Evolutionary conservation across 2,329 filamentous ascomycete genomes (phyloP), one percentile per base, ranked within the genome.

Genomic region (Westerdykella aurantiaca): DNA sequence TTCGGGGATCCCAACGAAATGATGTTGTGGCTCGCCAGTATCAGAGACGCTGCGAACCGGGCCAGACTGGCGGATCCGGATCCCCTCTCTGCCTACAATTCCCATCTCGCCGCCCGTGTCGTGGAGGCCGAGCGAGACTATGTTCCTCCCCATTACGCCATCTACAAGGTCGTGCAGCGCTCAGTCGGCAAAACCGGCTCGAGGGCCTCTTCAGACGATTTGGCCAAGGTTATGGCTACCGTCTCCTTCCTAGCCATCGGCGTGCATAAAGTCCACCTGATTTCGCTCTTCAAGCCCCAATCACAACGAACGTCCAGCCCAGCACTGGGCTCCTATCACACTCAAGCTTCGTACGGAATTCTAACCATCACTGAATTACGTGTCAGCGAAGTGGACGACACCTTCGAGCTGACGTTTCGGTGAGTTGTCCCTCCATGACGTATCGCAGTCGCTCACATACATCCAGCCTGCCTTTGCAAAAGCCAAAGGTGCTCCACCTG

Each of bases 191-290:
- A 82, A 64, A 70, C 73, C 14, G 68, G 70, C 25, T 70, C 72
- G 29, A 71, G 78, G 42, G 75, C 80, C 3, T 83, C 83, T 6
- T 77, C 78, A 13, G 83, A 86, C 46, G 83, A 86, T 52, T 63
- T 86, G 35, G 74, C 79, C 39, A 86, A 85, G 56, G 66, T 82
- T 22, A 76, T 76, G 33, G 80, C 81, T 9, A 80, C 77, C 9
- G 77, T 84, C 18, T 85, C 79, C 63, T 85, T 85, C 58, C 72
- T 87, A 49, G 82, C 79, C 6, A 75, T 87, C 58, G 83, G 83
- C 16, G 74, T 83, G 25, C 81, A 86, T 68, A 84, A 83, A 59
- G 68, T 86, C 29, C 83, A 86, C 66, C 56, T 87, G 39, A 75
- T 87, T 37, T 81, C 82, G n/a, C 59, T 83, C 25, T 75, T 80